Percentiles rank a stretch among this genome's conserved stretches.
Evolutionary conservation across 768 basidiomycete species (phyloP).

Genomic region (Chalciporus sphaerocephalus): DNA sequence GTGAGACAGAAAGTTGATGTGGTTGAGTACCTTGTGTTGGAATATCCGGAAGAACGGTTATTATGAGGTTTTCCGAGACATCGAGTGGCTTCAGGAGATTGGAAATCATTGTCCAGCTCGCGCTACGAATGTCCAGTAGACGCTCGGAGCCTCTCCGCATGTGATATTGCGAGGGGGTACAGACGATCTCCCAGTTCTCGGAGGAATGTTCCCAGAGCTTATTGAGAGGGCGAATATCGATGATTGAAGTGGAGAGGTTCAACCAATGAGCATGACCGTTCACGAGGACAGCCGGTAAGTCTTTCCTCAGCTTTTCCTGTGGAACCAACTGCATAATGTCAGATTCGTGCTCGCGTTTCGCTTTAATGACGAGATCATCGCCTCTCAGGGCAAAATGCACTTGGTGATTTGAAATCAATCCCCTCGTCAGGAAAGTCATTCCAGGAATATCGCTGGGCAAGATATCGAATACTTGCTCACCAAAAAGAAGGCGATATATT

Average conservation of each 20-base stretch:
- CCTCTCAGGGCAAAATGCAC: constrained; percentile 22
- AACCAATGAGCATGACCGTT: constrained; percentile 30
- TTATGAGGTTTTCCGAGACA: constrained; percentile 16
- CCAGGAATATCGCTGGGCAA: constrained; percentile 18
- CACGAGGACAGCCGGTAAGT: constrained; percentile 26
- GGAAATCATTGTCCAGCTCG: constrained; percentile 26
- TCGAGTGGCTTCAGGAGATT: constrained; percentile 24
- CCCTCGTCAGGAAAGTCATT: constrained; percentile 23
- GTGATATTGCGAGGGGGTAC: constrained; percentile 6
- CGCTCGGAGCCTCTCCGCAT: constrained; percentile 4
- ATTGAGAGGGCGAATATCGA: constrained; percentile 29
- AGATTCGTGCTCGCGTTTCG: neutral
- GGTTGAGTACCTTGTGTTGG: neutral
- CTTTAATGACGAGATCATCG: constrained; percentile 18
- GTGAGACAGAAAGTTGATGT: constrained; percentile 22
- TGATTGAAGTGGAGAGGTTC: constrained; percentile 15
- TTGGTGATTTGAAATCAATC: constrained; percentile 18
- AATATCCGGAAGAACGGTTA: constrained; percentile 8
- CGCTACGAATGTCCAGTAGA: constrained; percentile 28
- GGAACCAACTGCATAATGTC: constrained; percentile 25
- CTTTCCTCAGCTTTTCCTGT: constrained; percentile 15
- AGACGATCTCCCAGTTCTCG: constrained; percentile 26
- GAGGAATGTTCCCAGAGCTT: constrained; percentile 22
- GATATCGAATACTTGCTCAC: constrained; percentile 11
- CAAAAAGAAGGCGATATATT: neutral